Evolutionary conservation across 768 basidiomycete genomes (phyloP).

Genomic region (Tubosaeta brunneosetosa): DNA sequence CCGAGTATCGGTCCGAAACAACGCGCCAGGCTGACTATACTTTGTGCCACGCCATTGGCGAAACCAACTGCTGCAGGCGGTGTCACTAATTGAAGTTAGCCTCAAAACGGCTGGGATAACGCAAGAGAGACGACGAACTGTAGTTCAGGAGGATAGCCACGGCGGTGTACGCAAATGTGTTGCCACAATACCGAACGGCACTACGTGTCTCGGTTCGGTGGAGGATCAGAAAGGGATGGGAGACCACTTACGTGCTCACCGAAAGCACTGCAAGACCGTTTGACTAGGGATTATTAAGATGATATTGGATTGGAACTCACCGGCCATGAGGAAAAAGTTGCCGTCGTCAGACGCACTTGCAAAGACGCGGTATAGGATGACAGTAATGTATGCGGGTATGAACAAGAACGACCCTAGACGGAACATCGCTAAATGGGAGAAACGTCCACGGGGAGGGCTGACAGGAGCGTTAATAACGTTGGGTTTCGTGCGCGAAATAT

Average conservation of each 20-base stretch:
- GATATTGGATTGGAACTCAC: constrained; percentile 37
- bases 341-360: constrained; percentile 67
- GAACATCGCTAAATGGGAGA: constrained; percentile 87
- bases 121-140: constrained; percentile 41
- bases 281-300: neutral
- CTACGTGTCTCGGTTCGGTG: constrained; percentile 35
- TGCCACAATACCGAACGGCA: constrained; percentile 82
- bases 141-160: constrained; percentile 86
- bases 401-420: constrained; percentile 81
- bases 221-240: neutral
- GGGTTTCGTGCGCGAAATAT: neutral
- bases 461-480: constrained; percentile 9
- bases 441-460: constrained; percentile 77
- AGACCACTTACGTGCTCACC: constrained; percentile 68
- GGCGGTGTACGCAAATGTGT: constrained; percentile 86
- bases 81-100: constrained; percentile 55
- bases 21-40: constrained; percentile 88
- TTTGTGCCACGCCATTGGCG: constrained; percentile 95
- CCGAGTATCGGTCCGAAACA: constrained; percentile 86
- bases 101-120: neutral
- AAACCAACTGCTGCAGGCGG: constrained; percentile 85
- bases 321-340: constrained; percentile 76
- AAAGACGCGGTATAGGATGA: constrained; percentile 68
- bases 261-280: constrained; percentile 50
- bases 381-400: constrained; percentile 84